Evolutionary conservation across 228 moss, liverwort and hornwort genomes (phyloP).

Genomic region (Sphagnum magellanicum): DNA sequence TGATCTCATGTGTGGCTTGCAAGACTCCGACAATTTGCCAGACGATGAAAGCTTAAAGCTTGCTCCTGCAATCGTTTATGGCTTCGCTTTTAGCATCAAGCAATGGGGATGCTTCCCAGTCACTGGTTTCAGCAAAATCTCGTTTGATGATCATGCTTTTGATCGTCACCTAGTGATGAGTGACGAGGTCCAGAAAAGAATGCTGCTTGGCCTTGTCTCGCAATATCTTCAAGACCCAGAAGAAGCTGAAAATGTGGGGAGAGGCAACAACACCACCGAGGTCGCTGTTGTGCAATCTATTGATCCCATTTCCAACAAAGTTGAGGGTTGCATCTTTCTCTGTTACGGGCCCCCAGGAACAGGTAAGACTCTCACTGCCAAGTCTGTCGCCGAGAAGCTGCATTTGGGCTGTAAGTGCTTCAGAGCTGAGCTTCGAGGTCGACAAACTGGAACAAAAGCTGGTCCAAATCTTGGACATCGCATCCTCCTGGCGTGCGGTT

Average conservation of each 20-base stretch:
- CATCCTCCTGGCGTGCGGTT: constrained; percentile 54
- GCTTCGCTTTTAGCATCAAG: constrained; percentile 42
- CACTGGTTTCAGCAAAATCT: constrained; percentile 29
- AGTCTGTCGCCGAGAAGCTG: constrained; percentile 62
- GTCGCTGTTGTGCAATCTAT: neutral
- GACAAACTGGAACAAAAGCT: constrained; percentile 27
- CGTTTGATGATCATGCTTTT: constrained; percentile 32
- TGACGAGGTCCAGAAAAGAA: constrained; percentile 19
- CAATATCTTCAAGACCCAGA: constrained; percentile 15
- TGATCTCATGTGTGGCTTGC: neutral
- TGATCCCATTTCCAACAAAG: constrained; percentile 47
- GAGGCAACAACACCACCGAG: neutral
- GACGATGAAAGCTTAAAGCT: constrained; percentile 5
- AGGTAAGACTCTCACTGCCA: constrained; percentile 57
- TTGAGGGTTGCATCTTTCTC: constrained; percentile 47
- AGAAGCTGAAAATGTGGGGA: neutral
- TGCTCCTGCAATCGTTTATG: neutral
- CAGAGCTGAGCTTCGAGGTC: constrained; percentile 26
- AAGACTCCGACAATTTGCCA: neutral
- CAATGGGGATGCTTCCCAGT: constrained; percentile 52
- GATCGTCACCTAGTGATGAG: constrained; percentile 36
- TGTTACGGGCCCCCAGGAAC: constrained; percentile 51
- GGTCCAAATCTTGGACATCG: constrained; percentile 38
- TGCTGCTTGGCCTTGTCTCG: constrained; percentile 25
- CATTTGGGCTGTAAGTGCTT: constrained; percentile 46